These are phyloP conservation scores for Elaeis oleifera DNA, from an alignment of 202 grass and related monocot species.

Conservation along the genomic window DNA sequence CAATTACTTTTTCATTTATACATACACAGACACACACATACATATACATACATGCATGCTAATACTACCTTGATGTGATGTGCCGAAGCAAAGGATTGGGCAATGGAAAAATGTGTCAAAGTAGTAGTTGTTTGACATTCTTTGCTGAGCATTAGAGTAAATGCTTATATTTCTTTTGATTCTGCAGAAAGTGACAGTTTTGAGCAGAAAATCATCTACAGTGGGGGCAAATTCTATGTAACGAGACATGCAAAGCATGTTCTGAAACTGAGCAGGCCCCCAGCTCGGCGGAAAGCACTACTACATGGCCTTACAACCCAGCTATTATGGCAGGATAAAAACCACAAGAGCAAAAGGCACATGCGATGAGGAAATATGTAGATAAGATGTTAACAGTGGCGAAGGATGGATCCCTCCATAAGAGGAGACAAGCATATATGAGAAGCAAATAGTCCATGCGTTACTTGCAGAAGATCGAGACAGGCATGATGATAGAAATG, in stretches of 20 bases:
- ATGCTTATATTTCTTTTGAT: too few species aligned
- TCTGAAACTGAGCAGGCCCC: constrained; percentile 68
- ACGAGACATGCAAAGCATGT: constrained; percentile 71
- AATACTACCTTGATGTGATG: too few species aligned
- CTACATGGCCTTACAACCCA: constrained; percentile 76
- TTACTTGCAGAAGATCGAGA: constrained; percentile 68
- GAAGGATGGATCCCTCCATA: constrained; percentile 88
- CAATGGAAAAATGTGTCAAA: too few species aligned
- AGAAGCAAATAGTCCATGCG: constrained; percentile 78
- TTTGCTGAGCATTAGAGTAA: too few species aligned
- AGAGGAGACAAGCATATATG: constrained; percentile 91
- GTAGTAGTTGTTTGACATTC: too few species aligned
- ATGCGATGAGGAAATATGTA: constrained; percentile 71
- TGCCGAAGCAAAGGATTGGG: too few species aligned
- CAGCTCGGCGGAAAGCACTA: constrained; percentile 71
- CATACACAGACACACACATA: too few species aligned
- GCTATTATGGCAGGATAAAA: constrained; percentile 80
- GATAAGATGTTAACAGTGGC: constrained; percentile 88
- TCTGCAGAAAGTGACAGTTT: too few species aligned
- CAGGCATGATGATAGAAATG: constrained; percentile 72
- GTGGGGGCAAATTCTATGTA: constrained; percentile 33
- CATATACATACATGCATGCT: too few species aligned
- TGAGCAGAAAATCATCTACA: not conserved
- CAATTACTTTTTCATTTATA: too few species aligned
- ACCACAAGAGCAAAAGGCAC: constrained; percentile 71